Conservation (phyloP, 78 protist species). For the Capsaspora owczarzaki region DNA sequence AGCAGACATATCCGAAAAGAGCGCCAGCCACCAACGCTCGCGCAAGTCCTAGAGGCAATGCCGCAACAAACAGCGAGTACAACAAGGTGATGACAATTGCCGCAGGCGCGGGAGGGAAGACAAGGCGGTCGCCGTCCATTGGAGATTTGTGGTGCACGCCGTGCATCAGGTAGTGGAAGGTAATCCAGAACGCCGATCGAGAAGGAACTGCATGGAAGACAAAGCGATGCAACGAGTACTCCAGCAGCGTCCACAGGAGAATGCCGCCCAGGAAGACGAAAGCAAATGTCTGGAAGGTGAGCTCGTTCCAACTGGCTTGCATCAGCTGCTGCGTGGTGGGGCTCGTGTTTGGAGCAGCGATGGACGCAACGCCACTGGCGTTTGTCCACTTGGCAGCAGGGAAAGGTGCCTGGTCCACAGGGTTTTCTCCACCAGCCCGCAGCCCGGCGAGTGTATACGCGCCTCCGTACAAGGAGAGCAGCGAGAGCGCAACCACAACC, state of each 20-base stretch:
- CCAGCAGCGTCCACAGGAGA: conserved; percentile 19
- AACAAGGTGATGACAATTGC: not conserved
- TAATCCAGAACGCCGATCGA: not conserved
- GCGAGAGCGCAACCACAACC: not conserved
- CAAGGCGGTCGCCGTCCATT: conserved; percentile 35
- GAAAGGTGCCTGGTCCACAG: not conserved
- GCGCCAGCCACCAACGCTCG: conserved; percentile 13
- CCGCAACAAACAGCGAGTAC: not conserved
- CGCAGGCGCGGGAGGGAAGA: conserved; percentile 36
- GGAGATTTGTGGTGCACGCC: conserved; percentile 53
- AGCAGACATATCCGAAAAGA: conserved; percentile 18
- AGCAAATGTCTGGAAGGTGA: not conserved
- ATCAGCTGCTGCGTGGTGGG: no score
- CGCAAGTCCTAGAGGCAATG: not conserved
- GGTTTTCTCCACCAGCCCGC: no score
- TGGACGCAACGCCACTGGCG: no score
- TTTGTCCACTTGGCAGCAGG: no score
- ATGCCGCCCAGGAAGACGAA: not conserved
- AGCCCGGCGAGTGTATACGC: no score
- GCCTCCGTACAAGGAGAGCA: not conserved
- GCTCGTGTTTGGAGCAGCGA: no score
- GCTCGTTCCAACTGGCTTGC: no score
- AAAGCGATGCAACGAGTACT: conserved; percentile 43
- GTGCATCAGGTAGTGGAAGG: conserved; percentile 44
- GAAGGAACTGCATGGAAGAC: not conserved